Base-by-base conservation (phyloP, 257 asterid genomes). In the Solanum medicagineum region DNA sequence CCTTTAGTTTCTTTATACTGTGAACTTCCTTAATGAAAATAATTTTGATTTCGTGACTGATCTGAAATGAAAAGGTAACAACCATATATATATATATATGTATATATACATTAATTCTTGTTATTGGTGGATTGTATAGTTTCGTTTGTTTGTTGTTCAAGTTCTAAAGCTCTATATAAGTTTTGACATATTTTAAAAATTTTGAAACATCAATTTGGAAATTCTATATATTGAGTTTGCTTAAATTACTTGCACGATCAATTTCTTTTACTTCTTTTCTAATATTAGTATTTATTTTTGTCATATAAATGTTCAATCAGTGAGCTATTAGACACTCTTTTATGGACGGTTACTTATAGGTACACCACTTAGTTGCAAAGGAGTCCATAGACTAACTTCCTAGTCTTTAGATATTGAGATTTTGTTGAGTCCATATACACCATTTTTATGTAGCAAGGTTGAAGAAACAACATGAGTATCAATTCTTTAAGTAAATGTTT, bases 11-110 rank as follows among this genome's bases (percentile, higher is more conserved):
- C 0, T 59, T 3, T 1, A 9, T 59, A 20, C 0, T 20, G 1
- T 59, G 5, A 59, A 4, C 10, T 9, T 3, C 10, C 10, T 4
- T 9, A 59, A 4, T 4, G 7, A 20, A 59, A 59, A 8, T 8
- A 59, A 8, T 8, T 59, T 1, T 20, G 0, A 59, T 20, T 9
- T 0, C 4, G 29, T 1, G 0, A 57, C 1, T 57, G 13, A 20
- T 20, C 17, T 10, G 0, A 11, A 62, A 12, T 1, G 4, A 22
- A 62, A 36, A 62, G 36, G 40, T 62, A 22, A 11, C 32, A 56
- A 16, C 4, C 15, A 22, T 22, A 29, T 62, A 57, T 22, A 57
- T 20, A 16, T 62, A 17, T 20, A 16, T 62, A 17, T n/a, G n/a
- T 62, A 57, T 22, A 57, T 20, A 16, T 62, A 17, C 16, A 1